phyloP scores from a whole-genome alignment of 2,329 filamentous ascomycete species.

The Colletotrichum eremochloae region DNA sequence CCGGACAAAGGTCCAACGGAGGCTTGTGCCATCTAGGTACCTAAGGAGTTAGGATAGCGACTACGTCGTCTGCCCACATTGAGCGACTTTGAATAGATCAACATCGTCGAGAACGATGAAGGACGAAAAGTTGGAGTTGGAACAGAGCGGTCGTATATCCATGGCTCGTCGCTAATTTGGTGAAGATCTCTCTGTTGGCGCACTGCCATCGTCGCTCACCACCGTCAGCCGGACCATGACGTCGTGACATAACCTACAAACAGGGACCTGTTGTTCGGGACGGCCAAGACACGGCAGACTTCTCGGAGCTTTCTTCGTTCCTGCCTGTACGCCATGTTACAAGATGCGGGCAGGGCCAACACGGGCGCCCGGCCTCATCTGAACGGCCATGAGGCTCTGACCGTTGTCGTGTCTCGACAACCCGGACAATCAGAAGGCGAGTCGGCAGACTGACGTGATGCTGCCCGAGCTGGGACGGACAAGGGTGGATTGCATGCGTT shows the following conservation, averaged over 20 bases:
- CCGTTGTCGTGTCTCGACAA: conserved; percentile 7
- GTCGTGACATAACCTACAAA: background rate
- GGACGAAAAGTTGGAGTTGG: background rate
- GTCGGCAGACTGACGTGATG: conserved; percentile 8
- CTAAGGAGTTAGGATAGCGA: too few species aligned
- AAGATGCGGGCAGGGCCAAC: background rate
- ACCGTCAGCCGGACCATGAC: background rate
- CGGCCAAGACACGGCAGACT: conserved; percentile 8
- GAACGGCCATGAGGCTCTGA: background rate
- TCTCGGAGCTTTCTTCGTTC: conserved; percentile 16
- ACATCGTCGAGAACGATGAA: conserved; percentile 31
- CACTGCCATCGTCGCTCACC: background rate
- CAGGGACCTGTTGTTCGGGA: conserved; percentile 4
- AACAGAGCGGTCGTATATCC: background rate
- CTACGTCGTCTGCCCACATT: background rate
- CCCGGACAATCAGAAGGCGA: background rate
- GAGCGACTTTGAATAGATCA: conserved; percentile 4
- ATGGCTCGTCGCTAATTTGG: too few species aligned
- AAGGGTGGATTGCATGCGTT: conserved; percentile 14
- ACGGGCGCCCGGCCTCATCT: conserved; percentile 23
- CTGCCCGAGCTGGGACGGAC: conserved; percentile 17
- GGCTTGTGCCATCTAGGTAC: background rate
- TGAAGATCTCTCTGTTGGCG: too few species aligned
- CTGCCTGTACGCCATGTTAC: conserved; percentile 8
- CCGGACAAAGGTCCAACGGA: too few species aligned